phyloP scores from a whole-genome alignment of 1,284 basidiomycete species.

The Cutaneotrichosporon spelunceum region DNA sequence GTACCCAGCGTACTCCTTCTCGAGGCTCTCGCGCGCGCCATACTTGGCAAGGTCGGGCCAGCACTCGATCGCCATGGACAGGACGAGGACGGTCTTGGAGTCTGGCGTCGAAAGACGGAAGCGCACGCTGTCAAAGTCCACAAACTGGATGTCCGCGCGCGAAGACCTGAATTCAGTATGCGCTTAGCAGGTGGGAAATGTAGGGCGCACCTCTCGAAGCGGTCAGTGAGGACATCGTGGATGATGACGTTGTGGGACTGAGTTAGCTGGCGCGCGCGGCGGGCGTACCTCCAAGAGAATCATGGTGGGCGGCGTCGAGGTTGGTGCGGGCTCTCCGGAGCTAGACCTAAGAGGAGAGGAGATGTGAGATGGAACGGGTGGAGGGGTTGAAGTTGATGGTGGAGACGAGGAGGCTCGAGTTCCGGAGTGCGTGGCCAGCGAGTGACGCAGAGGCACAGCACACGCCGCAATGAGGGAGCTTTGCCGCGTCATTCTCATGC shows the following conservation, averaged over 20 bases:
- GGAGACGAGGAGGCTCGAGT: slow-evolving; percentile 1
- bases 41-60: slow-evolving; percentile 90
- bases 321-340: not conserved
- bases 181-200: not conserved
- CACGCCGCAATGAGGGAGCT: not conserved
- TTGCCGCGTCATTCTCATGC: not conserved
- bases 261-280: slow-evolving; percentile 6
- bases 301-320: slow-evolving; percentile 51
- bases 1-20: slow-evolving; percentile 77
- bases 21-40: slow-evolving; percentile 77
- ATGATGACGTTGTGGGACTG: slow-evolving; percentile 91
- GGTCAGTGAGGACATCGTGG: slow-evolving; percentile 84
- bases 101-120: slow-evolving; percentile 88
- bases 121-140: slow-evolving; percentile 95
- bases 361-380: not conserved
- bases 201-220: slow-evolving; percentile 70
- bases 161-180: slow-evolving; percentile 62
- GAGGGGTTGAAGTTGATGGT: not conserved
- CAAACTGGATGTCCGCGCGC: slow-evolving; percentile 89
- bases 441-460: slow-evolving; percentile 3
- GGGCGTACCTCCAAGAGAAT: slow-evolving; percentile 65
- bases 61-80: slow-evolving; percentile 97
- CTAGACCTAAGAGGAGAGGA: not conserved
- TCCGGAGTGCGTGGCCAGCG: not conserved
- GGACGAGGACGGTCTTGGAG: slow-evolving; percentile 68